These are phyloP conservation scores for Malassezia sp. DNA, from an alignment of 1,284 basidiomycete species.

Conservation along the genomic window DNA sequence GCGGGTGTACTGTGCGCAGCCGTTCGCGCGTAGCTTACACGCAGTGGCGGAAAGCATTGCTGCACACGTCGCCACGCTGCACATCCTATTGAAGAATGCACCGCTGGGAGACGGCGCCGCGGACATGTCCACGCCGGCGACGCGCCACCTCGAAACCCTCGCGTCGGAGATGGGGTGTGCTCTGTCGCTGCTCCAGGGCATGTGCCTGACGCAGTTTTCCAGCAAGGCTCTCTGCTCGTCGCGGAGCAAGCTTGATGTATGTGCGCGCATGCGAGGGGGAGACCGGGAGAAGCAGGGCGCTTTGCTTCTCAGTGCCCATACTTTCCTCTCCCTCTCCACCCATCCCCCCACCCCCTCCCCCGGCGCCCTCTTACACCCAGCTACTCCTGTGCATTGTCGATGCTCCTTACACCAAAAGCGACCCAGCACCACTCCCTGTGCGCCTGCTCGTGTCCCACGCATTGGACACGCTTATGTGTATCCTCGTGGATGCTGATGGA, in stretches of 20 bases:
- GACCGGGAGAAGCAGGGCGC: too few relatives aligned
- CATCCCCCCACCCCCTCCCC: too few relatives aligned
- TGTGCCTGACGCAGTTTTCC: conserved; percentile 12
- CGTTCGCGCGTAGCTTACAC: background rate
- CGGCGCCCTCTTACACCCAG: too few relatives aligned
- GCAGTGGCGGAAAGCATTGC: conserved; percentile 11
- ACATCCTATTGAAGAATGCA: conserved; percentile 1
- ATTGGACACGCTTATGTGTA: conserved; percentile 17
- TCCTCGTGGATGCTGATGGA: conserved; percentile 9
- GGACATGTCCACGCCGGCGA: too few relatives aligned
- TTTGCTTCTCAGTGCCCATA: too few relatives aligned
- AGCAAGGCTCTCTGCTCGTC: conserved; percentile 14
- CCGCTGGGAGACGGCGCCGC: too few relatives aligned
- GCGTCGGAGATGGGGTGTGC: conserved; percentile 14
- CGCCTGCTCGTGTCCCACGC: conserved; percentile 12
- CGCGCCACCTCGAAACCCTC: conserved; percentile 2
- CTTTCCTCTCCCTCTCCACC: background rate
- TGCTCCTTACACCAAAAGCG: conserved; percentile 3
- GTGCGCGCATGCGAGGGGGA: too few relatives aligned
- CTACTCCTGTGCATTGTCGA: conserved; percentile 8
- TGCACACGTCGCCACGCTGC: conserved; percentile 6
- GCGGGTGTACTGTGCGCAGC: background rate
- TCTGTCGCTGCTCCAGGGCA: conserved; percentile 14
- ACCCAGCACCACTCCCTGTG: conserved; percentile 1
- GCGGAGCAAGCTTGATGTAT: conserved; percentile 5